Base-by-base conservation (phyloP, 805 yeast species). In the Nematodospora valgi region DNA sequence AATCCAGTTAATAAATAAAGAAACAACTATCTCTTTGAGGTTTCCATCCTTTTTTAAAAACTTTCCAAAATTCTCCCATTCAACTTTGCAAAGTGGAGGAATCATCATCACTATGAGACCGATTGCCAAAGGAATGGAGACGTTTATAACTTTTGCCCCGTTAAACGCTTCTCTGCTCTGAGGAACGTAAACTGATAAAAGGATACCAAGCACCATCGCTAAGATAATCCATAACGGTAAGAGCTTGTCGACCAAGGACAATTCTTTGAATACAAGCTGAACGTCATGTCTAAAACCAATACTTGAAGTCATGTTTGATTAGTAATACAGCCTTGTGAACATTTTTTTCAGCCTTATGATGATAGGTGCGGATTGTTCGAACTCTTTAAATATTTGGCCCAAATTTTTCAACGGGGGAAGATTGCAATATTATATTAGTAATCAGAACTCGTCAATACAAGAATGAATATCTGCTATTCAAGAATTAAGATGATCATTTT, bases 21-120 rank as follows among this genome's bases (percentile, higher is more conserved):
- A 69, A n/a, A 65, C 46, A 7, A 55, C 27, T 6, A 74, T 46
- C 12, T 56, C 64, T 13, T 45, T 53, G 11, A 41, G 20, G 15
- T 56, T 47, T 15, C 38, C 40, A 7, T 27, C 36, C 23, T 27
- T 30, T 11, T 26, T 22, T 19, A 50, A 40, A 20, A 47, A 40
- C 15, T 16, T 24, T 28, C 37, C 32, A 12, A 71, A 43, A 24
- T 55, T 52, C 45, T 76, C 81, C 71, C 74, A 76, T 44, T 66
- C 63, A 18, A 76, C 74, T 41, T 73, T 72, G 49, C 77, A 71
- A 33, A 76, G 54, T 4, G 77, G 76, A 3, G 82, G 81, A 8
- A 72, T 56, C 76, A 76, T 74, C 80, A 76, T 76, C 13, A 71
- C 61, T 7, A 76, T 58, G 39, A 76, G 48, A 1, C 80, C 80